Conservation (phyloP, 345 rosid genomes). For the Xanthoceras sorbifolium region DNA sequence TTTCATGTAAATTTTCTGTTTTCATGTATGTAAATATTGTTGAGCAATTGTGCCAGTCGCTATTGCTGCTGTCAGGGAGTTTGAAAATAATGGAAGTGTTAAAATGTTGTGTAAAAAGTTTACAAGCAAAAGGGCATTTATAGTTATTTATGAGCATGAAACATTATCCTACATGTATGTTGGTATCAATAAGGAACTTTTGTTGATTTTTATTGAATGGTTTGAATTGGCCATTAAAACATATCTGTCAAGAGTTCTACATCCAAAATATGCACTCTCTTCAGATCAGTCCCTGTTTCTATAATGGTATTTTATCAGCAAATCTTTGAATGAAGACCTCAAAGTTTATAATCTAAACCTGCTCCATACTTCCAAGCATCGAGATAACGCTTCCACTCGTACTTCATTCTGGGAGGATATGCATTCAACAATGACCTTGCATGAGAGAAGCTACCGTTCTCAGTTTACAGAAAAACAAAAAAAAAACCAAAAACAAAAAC, state of each 20-base stretch:
- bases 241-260: not conserved
- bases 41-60: not conserved
- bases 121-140: not conserved
- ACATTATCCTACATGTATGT: not conserved
- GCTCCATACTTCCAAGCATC: constrained; percentile 94
- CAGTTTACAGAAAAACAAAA: constrained; percentile 10
- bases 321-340: constrained; percentile 24
- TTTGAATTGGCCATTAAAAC: too few species aligned
- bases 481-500: too few species aligned
- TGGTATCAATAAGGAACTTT: not conserved
- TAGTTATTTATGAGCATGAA: not conserved
- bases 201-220: not conserved
- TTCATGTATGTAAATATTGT: not conserved
- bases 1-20: not conserved
- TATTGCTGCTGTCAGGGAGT: not conserved
- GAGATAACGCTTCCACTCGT: constrained; percentile 68
- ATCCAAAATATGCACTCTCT: too few species aligned
- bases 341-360: constrained; percentile 79
- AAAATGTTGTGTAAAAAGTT: constrained; percentile 1
- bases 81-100: not conserved
- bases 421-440: constrained; percentile 55
- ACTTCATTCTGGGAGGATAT: constrained; percentile 56
- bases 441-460: constrained; percentile 16
- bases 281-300: not conserved
- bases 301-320: not conserved